These are phyloP conservation scores for Colletotrichum camelliae DNA, from an alignment of 2,329 filamentous ascomycete species.

Conservation along the genomic window DNA sequence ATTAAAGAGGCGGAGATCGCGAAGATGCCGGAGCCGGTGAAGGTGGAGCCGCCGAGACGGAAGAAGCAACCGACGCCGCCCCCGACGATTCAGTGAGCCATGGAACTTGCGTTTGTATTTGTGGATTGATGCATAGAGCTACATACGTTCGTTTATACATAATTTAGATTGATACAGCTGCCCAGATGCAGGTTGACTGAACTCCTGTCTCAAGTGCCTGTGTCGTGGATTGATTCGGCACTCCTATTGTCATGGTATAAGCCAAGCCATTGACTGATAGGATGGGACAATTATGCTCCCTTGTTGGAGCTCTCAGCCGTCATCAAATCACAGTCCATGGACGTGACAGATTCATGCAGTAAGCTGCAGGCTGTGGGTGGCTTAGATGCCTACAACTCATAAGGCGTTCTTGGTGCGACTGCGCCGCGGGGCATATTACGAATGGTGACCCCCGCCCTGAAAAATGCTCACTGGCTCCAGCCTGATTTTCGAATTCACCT, in stretches of 20 bases:
- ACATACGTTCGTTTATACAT: background rate
- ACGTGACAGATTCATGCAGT: background rate
- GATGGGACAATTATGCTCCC: no score
- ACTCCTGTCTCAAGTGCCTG: no score
- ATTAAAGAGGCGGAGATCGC: background rate
- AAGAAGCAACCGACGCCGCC: slow-evolving; percentile 9
- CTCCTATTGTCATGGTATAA: no score
- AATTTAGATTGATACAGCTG: background rate
- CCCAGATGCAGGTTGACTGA: no score
- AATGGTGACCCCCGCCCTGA: no score
- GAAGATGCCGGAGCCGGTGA: background rate
- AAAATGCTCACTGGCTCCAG: no score
- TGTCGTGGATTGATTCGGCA: no score
- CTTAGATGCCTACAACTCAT: background rate
- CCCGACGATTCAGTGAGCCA: slow-evolving; percentile 12
- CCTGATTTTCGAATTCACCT: no score
- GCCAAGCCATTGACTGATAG: no score
- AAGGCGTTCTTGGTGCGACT: background rate
- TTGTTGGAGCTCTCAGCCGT: background rate
- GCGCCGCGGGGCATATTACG: no score
- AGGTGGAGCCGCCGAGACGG: background rate
- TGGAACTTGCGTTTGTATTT: no score
- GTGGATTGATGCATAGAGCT: no score
- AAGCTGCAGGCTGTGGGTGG: background rate
- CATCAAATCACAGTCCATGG: background rate